A percentile compares a stretch with the other conserved stretches of the same genome.
These are phyloP conservation scores for Cladosporium oxysporum DNA, from an alignment of 2,329 filamentous ascomycete genomes.

Conservation along the genomic window DNA sequence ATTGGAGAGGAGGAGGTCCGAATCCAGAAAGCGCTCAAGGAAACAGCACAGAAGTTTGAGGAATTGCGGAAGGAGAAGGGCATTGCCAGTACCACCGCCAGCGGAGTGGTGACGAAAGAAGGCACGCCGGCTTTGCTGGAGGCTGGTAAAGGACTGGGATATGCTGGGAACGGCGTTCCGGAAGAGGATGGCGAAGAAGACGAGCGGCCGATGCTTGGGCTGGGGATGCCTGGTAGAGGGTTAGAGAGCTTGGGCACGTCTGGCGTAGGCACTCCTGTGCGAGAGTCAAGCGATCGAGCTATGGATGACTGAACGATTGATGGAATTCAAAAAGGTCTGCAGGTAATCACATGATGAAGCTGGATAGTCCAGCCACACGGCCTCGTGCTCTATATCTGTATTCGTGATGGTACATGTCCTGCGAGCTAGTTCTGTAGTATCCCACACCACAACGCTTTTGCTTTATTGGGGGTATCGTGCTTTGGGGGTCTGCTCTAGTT, in stretches of 20 bases:
- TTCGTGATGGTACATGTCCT: conserved; percentile 17
- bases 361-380: not conserved
- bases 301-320: conserved; percentile 11
- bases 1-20: conserved; percentile 71
- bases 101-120: conserved; percentile 10
- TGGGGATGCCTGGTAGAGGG: conserved; percentile 16
- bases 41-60: conserved; percentile 74
- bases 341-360: not conserved
- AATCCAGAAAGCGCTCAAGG: conserved; percentile 77
- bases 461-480: not conserved
- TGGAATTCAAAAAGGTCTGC: not conserved
- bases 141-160: not conserved
- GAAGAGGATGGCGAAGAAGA: conserved; percentile 10
- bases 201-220: conserved; percentile 6
- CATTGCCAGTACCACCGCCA: conserved; percentile 28
- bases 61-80: conserved; percentile 55
- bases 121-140: conserved; percentile 12
- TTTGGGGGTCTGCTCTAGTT: conserved; percentile 61
- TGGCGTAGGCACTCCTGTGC: not conserved
- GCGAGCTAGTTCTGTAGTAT: not conserved
- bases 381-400: conserved; percentile 1
- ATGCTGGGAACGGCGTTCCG: not conserved
- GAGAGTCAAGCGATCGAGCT: not conserved
- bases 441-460: not conserved
- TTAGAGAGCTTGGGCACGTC: conserved; percentile 13